These are phyloP conservation scores for Pichia terricola DNA, from an alignment of 1,139 yeast genomes.

Conservation along the genomic window DNA sequence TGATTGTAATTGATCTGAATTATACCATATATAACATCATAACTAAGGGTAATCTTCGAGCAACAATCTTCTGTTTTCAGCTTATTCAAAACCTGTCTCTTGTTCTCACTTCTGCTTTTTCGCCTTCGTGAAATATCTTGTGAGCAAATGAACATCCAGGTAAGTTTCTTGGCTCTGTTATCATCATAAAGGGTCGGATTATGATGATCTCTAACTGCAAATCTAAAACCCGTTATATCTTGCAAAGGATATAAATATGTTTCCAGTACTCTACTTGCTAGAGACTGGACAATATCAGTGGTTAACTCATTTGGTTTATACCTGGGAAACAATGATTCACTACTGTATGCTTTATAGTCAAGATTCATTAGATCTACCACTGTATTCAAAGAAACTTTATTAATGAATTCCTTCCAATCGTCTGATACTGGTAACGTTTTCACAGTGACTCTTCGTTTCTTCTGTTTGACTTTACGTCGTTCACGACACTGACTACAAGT, in stretches of 20 bases:
- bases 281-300: slow-evolving; percentile 24
- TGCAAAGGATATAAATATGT: slow-evolving; percentile 31
- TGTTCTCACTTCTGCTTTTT: slow-evolving; percentile 30
- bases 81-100: slow-evolving; percentile 28
- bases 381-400: slow-evolving; percentile 25
- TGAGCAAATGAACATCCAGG: slow-evolving; percentile 34
- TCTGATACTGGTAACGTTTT: slow-evolving; percentile 24
- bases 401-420: slow-evolving; percentile 25
- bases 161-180: slow-evolving; percentile 29
- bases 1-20: slow-evolving; percentile 29
- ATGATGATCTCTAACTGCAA: slow-evolving; percentile 35
- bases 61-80: slow-evolving; percentile 31
- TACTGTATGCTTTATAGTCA: slow-evolving; percentile 25
- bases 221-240: slow-evolving; percentile 30
- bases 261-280: slow-evolving; percentile 27
- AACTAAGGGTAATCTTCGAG: slow-evolving; percentile 29
- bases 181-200: slow-evolving; percentile 23
- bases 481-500: slow-evolving; percentile 32
- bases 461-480: slow-evolving; percentile 28
- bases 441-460: slow-evolving; percentile 19
- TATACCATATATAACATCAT: slow-evolving; percentile 28
- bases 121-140: slow-evolving; percentile 33
- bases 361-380: slow-evolving; percentile 26
- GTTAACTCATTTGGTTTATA: slow-evolving; percentile 25
- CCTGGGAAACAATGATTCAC: slow-evolving; percentile 24